phyloP scores from a whole-genome alignment of 2,329 filamentous ascomycete genomes.

The Aspergillus ochraceus region DNA sequence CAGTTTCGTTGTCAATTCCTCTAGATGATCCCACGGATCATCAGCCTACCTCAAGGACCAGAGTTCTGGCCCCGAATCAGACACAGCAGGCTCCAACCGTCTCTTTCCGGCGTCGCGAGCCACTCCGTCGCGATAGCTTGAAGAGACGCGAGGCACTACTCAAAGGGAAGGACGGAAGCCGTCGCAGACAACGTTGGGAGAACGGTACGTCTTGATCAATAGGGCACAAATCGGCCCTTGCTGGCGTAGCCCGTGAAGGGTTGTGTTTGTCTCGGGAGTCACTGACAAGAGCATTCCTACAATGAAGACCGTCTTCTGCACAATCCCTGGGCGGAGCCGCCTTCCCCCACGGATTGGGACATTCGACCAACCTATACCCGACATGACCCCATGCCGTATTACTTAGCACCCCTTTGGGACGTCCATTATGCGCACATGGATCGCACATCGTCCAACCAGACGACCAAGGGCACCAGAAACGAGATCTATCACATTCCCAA shows the following conservation, averaged over 20 bases:
- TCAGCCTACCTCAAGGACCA: conserved; percentile 31
- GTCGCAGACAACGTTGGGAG: conserved; percentile 87
- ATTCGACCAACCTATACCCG: conserved; percentile 78
- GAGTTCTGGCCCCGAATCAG: conserved; percentile 20
- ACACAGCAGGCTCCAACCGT: conserved; percentile 30
- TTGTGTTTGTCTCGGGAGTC: not conserved
- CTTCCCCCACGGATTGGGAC: conserved; percentile 78
- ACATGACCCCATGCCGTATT: conserved; percentile 75
- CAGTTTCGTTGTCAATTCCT: conserved; percentile 69
- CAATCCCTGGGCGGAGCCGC: conserved; percentile 84
- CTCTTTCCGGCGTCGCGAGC: conserved; percentile 54
- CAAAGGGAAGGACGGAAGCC: conserved; percentile 87
- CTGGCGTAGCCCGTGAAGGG: not conserved
- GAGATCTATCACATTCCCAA: conserved; percentile 63
- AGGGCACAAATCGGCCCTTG: not conserved
- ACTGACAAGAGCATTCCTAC: conserved; percentile 22
- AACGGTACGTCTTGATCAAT: conserved; percentile 65
- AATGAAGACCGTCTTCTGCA: conserved; percentile 74
- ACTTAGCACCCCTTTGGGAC: conserved; percentile 85
- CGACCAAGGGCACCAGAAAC: conserved; percentile 38
- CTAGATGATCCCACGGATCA: conserved; percentile 60
- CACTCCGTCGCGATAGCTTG: conserved; percentile 60
- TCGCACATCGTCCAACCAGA: conserved; percentile 36
- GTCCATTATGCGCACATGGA: conserved; percentile 49
- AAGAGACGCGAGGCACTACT: conserved; percentile 72